Conservation (phyloP, 805 yeast species). For the Sugiyamaella americana region DNA sequence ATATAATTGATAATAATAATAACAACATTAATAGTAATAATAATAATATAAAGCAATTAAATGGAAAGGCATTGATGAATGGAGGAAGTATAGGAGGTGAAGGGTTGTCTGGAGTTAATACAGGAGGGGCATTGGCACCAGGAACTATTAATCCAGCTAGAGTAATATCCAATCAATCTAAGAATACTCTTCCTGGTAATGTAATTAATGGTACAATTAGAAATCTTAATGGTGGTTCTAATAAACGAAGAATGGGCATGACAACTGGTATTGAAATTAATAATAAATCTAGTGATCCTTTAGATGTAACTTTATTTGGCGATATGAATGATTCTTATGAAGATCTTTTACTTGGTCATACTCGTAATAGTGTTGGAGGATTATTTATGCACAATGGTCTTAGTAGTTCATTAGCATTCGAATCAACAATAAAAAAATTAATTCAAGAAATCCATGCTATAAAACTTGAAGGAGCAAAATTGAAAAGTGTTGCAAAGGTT, state of each 20-base stretch:
- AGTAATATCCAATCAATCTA: neutral
- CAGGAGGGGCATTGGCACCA: neutral
- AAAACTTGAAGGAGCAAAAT: slow-evolving; percentile 31
- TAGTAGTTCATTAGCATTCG: slow-evolving; percentile 27
- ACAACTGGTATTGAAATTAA: neutral
- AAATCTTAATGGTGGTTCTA: neutral
- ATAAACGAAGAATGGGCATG: neutral
- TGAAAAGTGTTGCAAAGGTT: slow-evolving; percentile 26
- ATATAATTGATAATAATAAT: neutral
- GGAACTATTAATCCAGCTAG: no score
- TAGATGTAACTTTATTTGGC: slow-evolving; percentile 33
- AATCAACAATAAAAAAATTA: slow-evolving; percentile 31
- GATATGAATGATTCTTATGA: slow-evolving; percentile 30
- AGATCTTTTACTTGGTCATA: slow-evolving; percentile 31
- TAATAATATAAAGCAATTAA: neutral
- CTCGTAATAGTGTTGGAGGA: slow-evolving; percentile 32
- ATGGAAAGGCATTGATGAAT: neutral
- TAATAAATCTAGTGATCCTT: slow-evolving; percentile 15
- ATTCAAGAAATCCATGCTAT: slow-evolving; percentile 31
- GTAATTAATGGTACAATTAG: neutral
- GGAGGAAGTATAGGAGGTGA: neutral
- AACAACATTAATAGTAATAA: neutral
- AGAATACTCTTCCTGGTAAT: neutral
- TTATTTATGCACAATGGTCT: slow-evolving; percentile 29
- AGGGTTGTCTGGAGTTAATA: neutral